Base-by-base conservation (phyloP, 176 grass and related monocot species). In the Carex littledalei region DNA sequence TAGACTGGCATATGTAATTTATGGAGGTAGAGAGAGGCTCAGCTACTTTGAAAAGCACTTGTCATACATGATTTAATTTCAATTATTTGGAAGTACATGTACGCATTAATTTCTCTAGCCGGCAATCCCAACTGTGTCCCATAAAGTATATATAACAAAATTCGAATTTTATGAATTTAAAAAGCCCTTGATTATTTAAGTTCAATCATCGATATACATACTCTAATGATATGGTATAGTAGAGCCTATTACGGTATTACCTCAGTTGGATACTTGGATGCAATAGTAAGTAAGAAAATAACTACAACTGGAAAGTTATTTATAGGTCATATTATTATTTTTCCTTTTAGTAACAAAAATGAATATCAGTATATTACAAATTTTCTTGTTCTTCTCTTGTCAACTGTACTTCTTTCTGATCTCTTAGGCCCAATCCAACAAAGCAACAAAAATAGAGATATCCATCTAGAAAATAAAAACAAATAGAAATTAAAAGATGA, bases 11-110 rank as follows among this genome's bases (percentile, higher is more conserved):
- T 78, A 56, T 32, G 34, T 56, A 54, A 54, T 78, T 78, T 32
- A 56, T 56, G 49, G 74, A 78, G 74, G 24, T 78, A 78, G 74
- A 56, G 74, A 56, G 6, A 78, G 0, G 50, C 14, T 29, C 74
- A 78, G 22, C 74, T 78, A 54, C 74, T 31, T 78, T 78, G 74
- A 78, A 16, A 78, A 56, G 74, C 55, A 78, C 74, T 55, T 78
- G 74, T 8, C 50, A 56, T 39, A 39, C 5, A 39, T 50, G 32
- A 78, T 78, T 78, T 54, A 52, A 53, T 29, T 26, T 24, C 45
- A 22, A 13, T 53, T 16, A 76, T 76, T 76, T 47, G 4, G 50
- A 52, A 24, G 45, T 76, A 74, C 70, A 50, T 52, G 20, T 53
- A 21, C 53, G 43, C 45, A 53, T 76, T 76, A 26, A 76, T 76